Base-by-base conservation (phyloP, 2,329 filamentous ascomycete species). In the Atkinsonella texensis region DNA sequence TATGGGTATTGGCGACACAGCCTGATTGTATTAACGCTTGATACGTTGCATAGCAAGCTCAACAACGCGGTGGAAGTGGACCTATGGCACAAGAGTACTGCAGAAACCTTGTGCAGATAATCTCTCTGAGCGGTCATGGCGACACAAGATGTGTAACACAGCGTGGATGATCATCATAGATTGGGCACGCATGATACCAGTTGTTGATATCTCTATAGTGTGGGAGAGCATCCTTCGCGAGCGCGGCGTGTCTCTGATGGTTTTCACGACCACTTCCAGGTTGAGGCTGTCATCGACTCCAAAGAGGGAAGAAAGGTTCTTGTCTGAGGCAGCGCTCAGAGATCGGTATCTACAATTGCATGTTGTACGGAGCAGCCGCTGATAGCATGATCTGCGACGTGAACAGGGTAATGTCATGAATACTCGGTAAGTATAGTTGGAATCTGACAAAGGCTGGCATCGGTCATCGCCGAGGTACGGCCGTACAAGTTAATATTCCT, bases 131-230 rank as follows among this genome's bases (percentile, higher is more conserved):
- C 28, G 46, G 46, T 44, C 18, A 28, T 49, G 40, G 48, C 48
- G 35, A 41, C 48, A 49, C 48, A 23, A 38, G 39, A 49, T 49
- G 40, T 18, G 48, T 44, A 44, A 12, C 31, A 44, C 40, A 18
- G 47, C 47, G 35, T 49, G 28, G 12, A 20, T 17, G 23, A 17
- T 17, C 39, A 23, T 28, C 39, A 23, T 28, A 49, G 39, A 23
- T 28, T 49, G 17, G 18, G 18, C 10, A 23, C 38, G 5, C 48
- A 28, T 11, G 40, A 49, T 28, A 20, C 42, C 12, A 49, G 20
- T 42, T 48, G 11, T 48, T n/a, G 20, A 41, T 20, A 31, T 32
- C 10, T 20, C 31, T 12, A 31, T 10, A 49, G 10, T 23, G 39
- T 23, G 39, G 39, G 42, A 20, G 32, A 20, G 42, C 8, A 17